Base-by-base conservation (phyloP, 371 early-diverging fungal species). In the Lichtheimia corymbifera region DNA sequence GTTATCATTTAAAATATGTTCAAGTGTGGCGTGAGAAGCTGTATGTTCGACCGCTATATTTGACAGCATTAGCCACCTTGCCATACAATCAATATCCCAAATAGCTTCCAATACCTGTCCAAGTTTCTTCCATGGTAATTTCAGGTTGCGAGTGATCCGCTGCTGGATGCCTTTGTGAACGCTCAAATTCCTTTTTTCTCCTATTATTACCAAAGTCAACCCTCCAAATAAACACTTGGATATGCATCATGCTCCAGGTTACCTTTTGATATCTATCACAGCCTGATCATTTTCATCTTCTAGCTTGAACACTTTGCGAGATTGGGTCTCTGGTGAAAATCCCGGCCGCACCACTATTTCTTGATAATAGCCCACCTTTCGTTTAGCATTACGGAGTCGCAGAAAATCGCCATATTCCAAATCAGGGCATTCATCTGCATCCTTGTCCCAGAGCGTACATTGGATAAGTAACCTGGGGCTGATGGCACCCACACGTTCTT, bases 371-470 rank as follows among this genome's bases (percentile, higher is more conserved):
- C 58, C 59, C 5, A 25, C 54, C 20, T 58, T 62, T 17, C 20
- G 11, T 28, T 27, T 7, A 14, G 50, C 50, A 42, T 67, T 67
- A 1, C 47, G 45, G 1, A 67, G 22, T 20, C 22, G 22, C 14
- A 67, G 51, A 52, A 49, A 58, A 54, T 67, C 67, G 3, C 60
- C 58, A 13, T 15, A n/a, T 24, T 62, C 43, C 13, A 67, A 14
- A 4, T 62, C 44, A 13, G 63, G 59, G 15, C 62, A 61, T 5
- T 55, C 35, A 1, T 40, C 25, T 4, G 61, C 56, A 28, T 69
- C 53, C 40, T 67, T 54, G 25, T 74, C 72, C 58, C 63, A 74
- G 17, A 74, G 57, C 0, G 71, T 62, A 15, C 68, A 61, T 49
- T 57, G 61, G 2, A 73, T 35, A 13, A 67, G 25, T 3, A 67